A percentile compares a stretch with the other conserved stretches of the same genome.
Conservation (phyloP, 179 eudicot genomes). For the Corrigiola litoralis region DNA sequence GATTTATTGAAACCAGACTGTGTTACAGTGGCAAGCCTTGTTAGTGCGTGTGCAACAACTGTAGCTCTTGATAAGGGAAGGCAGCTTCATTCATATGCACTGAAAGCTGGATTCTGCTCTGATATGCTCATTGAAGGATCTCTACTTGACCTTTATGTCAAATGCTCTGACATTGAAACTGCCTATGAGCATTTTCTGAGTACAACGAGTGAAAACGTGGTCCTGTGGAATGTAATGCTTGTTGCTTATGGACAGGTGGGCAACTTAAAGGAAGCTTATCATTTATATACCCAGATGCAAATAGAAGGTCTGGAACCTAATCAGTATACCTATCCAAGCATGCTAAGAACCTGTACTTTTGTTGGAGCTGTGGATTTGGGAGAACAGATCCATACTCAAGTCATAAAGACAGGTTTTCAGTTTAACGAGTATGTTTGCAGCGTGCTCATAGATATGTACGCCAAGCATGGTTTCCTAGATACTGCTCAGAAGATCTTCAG, state of each 20-base stretch:
- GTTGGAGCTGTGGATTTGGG: constrained; percentile 40
- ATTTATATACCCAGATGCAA: constrained; percentile 46
- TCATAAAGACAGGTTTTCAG: constrained; percentile 42
- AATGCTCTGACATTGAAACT: constrained; percentile 69
- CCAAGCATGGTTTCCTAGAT: constrained; percentile 35
- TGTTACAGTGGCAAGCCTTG: constrained; percentile 77
- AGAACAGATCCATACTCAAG: constrained; percentile 42
- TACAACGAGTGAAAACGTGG: constrained; percentile 58
- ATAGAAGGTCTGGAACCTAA: constrained; percentile 44
- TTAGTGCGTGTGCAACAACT: constrained; percentile 65
- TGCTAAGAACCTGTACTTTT: constrained; percentile 38
- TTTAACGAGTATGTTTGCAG: constrained; percentile 39
- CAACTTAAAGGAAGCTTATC: constrained; percentile 29
- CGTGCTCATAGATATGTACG: constrained; percentile 48
- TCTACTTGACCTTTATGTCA: constrained; percentile 89
- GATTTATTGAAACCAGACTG: constrained; percentile 70
- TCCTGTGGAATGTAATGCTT: constrained; percentile 90
- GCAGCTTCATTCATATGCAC: constrained; percentile 78
- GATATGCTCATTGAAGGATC: constrained; percentile 92
- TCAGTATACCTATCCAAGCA: constrained; percentile 45
- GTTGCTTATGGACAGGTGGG: constrained; percentile 83
- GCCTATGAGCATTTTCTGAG: constrained; percentile 61
- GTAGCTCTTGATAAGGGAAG: constrained; percentile 64
- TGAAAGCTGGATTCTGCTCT: constrained; percentile 71
- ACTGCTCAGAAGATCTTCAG: constrained; percentile 36